Percentiles rank a stretch among this genome's conserved stretches.
These are phyloP conservation scores for Trichoderma lentiforme DNA, from an alignment of 2,329 filamentous ascomycete genomes.

Conservation along the genomic window DNA sequence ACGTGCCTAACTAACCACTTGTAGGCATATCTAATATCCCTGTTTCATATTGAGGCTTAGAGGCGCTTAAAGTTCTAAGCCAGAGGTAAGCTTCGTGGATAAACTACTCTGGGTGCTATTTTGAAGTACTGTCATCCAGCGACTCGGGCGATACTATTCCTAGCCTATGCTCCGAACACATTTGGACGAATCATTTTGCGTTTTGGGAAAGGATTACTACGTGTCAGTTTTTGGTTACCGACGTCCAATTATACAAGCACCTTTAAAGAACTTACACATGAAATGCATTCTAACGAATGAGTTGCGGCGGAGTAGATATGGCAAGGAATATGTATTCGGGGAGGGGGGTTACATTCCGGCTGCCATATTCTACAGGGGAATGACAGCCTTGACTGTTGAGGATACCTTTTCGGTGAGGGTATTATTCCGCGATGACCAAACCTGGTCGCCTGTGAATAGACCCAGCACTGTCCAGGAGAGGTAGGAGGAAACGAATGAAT, in stretches of 20 bases:
- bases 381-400: neutral
- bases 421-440: neutral
- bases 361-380: neutral
- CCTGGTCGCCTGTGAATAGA: neutral
- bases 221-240: neutral
- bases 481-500: neutral
- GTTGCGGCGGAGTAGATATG: neutral
- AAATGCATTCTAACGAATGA: neutral
- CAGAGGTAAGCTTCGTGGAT: neutral
- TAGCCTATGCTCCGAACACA: neutral
- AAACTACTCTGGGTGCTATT: neutral
- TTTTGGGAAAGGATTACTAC: neutral
- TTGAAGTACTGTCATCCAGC: neutral
- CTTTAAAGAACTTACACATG: neutral
- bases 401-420: neutral
- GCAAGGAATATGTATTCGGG: neutral
- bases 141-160: neutral
- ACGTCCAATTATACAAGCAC: neutral
- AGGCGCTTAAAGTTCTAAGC: neutral
- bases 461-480: neutral
- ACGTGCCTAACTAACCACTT: neutral
- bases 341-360: neutral
- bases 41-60: slow-evolving; percentile 2
- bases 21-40: neutral
- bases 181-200: neutral